A percentile compares a stretch with the other conserved stretches of the same genome.
Conservation (phyloP, 441 rosid species). For the Corymbia citriodora region DNA sequence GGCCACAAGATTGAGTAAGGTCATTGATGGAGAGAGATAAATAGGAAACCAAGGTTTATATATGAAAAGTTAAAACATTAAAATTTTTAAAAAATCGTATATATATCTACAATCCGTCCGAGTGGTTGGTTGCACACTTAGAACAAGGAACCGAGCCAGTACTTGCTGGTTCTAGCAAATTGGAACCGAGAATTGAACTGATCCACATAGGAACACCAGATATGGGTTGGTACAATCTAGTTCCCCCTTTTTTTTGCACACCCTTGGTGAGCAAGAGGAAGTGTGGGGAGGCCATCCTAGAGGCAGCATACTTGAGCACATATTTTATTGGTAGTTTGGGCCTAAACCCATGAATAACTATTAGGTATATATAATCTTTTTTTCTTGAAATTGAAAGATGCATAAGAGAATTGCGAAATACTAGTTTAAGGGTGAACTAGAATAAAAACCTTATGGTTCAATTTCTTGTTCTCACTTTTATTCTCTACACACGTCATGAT, state of each 20-base stretch:
- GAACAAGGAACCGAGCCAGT: fast-evolving
- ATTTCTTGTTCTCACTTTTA: not conserved
- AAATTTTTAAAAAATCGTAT: no score
- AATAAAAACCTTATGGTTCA: not conserved
- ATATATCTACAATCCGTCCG: fast-evolving
- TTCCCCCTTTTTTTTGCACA: not conserved
- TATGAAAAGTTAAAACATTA: not conserved
- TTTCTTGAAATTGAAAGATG: not conserved
- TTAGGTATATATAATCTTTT: not conserved
- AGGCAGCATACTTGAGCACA: not conserved
- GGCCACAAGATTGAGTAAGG: not conserved
- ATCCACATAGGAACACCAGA: not conserved
- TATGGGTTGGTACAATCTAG: fast-evolving
- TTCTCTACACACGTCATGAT: no score
- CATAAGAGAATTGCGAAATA: not conserved
- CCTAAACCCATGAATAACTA: no score
- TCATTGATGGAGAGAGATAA: fast-evolving
- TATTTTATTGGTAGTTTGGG: no score
- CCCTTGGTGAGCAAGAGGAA: not conserved
- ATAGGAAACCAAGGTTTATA: not conserved
- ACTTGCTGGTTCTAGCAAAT: no score
- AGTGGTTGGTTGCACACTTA: not conserved
- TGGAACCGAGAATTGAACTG: not conserved
- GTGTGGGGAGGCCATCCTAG: not conserved
- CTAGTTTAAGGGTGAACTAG: not conserved